Base-by-base conservation (phyloP, 371 early-diverging fungal genomes). In the Mortierella sp. region DNA sequence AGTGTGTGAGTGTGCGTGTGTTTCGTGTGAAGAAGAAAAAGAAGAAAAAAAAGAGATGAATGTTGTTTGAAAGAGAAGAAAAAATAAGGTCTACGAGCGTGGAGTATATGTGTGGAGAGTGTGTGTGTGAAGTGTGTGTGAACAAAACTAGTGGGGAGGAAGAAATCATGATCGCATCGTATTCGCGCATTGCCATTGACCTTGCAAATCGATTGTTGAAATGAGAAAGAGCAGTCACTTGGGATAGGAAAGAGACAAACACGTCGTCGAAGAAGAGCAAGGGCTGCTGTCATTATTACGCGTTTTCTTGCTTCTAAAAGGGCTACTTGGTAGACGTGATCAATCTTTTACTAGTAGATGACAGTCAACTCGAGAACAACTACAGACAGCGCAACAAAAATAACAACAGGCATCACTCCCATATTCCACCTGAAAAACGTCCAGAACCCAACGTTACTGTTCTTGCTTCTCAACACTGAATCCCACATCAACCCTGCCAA, bases 401-500 rank as follows among this genome's bases (percentile, higher is more conserved):
- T 89, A 14, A 94, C 85, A 24, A 92, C 47, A 7, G 94, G 94
- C 82, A 93, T 89, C n/a, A 94, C 88, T 3, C 89, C 77, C 77
- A 93, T 76, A 77, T 94, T 94, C 94, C 92, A 92, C 78, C 83
- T 90, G 38, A 94, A 83, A 80, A 94, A 95, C 47, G 82, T 84
- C 78, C 90, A 89, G 79, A 94, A 94, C 7, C 90, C 91, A 13
- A 94, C 82, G 55, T 89, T 84, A 21, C 91, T 90, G 8, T 89
- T 91, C 78, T 92, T 92, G 52, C 90, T 92, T 76, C 89, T 89
- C 68, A 95, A 72, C 34, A 95, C 91, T n/a, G 93, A 91, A 73
- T 92, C 94, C 91, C 90, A 95, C 95, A 95, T 96, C 68, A 97
- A 88, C 13, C 97, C 97, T 4, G 97, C 96, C 78, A 97, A 82